phyloP scores from a whole-genome alignment of 1,139 yeast species.

The Sugiyamaella paludigena region DNA sequence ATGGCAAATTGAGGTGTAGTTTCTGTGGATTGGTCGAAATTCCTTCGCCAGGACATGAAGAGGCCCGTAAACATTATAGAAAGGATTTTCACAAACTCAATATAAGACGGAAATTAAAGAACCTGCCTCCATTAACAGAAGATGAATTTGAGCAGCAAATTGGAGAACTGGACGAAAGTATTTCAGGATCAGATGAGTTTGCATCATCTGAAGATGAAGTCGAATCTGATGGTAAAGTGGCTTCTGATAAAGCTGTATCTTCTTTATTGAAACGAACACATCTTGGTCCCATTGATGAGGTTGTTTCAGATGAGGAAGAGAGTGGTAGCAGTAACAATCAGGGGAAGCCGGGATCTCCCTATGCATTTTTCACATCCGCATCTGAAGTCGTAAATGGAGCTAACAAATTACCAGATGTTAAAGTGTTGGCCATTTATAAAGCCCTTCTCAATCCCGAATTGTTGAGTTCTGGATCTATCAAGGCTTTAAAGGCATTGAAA shows the following conservation, averaged over 20 bases:
- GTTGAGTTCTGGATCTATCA: not conserved
- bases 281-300: conserved; percentile 26
- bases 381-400: conserved; percentile 37
- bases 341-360: conserved; percentile 50
- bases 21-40: conserved; percentile 24
- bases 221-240: not conserved
- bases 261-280: conserved; percentile 17
- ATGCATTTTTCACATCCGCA: conserved; percentile 52
- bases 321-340: conserved; percentile 4
- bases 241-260: not conserved
- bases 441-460: conserved; percentile 53
- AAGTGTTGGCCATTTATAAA: conserved; percentile 70
- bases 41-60: conserved; percentile 25
- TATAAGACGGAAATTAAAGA: conserved; percentile 51
- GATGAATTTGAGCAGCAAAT: conserved; percentile 57
- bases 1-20: conserved; percentile 17
- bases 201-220: conserved; percentile 38
- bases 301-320: conserved; percentile 33
- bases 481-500: conserved; percentile 41
- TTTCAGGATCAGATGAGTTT: conserved; percentile 47
- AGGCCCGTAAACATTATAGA: conserved; percentile 52
- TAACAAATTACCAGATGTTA: conserved; percentile 29
- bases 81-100: conserved; percentile 63
- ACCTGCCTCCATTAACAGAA: conserved; percentile 51
- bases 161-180: conserved; percentile 52